Base-by-base conservation (phyloP, 768 basidiomycete genomes). In the Rhizopogon vulgaris region DNA sequence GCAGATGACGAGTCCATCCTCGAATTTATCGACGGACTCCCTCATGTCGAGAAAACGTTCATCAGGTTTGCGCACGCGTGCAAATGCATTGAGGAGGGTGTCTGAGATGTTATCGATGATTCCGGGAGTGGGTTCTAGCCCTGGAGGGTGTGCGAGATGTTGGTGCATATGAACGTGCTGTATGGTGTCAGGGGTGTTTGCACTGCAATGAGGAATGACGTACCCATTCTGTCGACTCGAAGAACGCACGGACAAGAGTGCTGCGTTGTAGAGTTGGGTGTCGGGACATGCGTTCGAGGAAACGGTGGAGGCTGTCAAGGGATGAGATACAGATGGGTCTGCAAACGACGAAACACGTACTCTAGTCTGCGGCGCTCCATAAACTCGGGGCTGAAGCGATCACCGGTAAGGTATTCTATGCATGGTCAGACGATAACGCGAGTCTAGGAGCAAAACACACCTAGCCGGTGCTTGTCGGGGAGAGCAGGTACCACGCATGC, bases 201-300 rank as follows among this genome's bases (percentile, higher is more conserved):
- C 11, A 48, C 49, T 27, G 32, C 41, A 41, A 32, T 25, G 10
- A 17, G 22, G 22, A 3, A 8, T 6, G 8, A 57, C 84, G 54
- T 66, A 94, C 95, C 96, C 96, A 99, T 94, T 99, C 96, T 32
- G 90, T 89, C 3, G 94, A 95, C 66, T 93, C 90, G 53, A 98
- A 85, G 74, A 99, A 99, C 27, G 92, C 90, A 7, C 87, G 84
- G n/a, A 96, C 77, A 28, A 98, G 82, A 8, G 87, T 87, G 56
- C 89, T 90, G 47, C 96, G 79, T 66, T 95, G 92, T 11, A 99
- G 75, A 1, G 90, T 97, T 12, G 96, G 94, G 66, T 99, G 96
- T 32, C 91, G 82, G n/a, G 90, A 77, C 53, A 98, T 70, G 32
- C 96, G 85, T 65, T 94, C 83, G 38, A 97, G 69, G 72, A 97